Evolutionary conservation across 345 rosid genomes (phyloP).

Genomic region (Eucalyptus erythrocorys): DNA sequence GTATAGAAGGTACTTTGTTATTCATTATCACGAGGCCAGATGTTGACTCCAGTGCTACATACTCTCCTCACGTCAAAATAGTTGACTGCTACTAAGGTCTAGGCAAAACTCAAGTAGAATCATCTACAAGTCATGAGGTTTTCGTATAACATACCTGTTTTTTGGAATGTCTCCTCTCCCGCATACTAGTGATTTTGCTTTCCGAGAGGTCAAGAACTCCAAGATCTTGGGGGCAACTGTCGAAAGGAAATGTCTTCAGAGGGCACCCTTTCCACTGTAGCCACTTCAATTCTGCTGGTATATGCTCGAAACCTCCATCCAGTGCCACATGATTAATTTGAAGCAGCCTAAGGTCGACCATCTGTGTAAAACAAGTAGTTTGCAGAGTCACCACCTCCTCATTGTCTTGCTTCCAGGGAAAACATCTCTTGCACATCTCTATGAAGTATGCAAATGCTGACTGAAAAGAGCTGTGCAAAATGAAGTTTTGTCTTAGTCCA

Average conservation of each 20-base stretch:
- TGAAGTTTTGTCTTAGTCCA: neutral
- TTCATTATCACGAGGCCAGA: neutral
- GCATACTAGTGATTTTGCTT: conserved; percentile 28
- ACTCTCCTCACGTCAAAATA: neutral
- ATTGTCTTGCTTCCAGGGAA: neutral
- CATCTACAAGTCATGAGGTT: neutral
- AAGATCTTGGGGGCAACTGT: conserved; percentile 19
- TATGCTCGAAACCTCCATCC: conserved; percentile 31
- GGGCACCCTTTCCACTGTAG: conserved; percentile 63
- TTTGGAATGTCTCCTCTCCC: neutral
- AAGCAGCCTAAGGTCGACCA: conserved; percentile 51
- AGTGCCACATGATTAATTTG: conserved; percentile 41
- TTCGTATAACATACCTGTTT: neutral
- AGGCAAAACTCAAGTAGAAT: neutral
- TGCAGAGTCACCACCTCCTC: conserved; percentile 5
- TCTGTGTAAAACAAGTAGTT: conserved; percentile 22
- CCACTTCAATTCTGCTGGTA: conserved; percentile 50
- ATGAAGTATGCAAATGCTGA: conserved; percentile 2
- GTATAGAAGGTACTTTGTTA: neutral
- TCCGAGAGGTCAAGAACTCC: conserved; percentile 74
- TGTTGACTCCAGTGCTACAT: neutral
- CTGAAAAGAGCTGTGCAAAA: neutral
- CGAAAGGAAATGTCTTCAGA: conserved; percentile 26
- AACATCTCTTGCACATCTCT: neutral
- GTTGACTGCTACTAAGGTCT: neutral